Conservation (phyloP, 805 yeast species). For the Cyberlindnera xishuangbannaensis region DNA sequence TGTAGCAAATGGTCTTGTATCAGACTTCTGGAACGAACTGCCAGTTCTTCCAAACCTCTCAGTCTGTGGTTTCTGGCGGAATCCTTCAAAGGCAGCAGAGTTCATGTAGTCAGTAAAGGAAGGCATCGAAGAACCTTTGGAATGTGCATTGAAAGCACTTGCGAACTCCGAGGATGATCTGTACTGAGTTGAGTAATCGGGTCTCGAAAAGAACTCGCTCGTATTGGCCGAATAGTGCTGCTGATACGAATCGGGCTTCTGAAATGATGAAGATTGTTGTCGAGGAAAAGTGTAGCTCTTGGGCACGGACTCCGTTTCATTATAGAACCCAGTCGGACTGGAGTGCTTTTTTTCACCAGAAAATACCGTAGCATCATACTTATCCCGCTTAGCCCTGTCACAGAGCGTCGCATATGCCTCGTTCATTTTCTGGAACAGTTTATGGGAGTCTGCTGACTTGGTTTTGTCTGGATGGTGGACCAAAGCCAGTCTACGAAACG, state of each 20-base stretch:
- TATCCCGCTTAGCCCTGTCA: conserved; percentile 22
- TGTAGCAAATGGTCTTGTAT: not conserved
- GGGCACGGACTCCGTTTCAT: not conserved
- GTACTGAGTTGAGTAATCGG: too few relatives aligned
- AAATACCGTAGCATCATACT: too few relatives aligned
- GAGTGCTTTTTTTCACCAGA: not conserved
- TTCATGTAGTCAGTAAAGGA: not conserved
- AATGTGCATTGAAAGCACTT: too few relatives aligned
- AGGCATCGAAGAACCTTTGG: too few relatives aligned
- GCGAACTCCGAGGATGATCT: too few relatives aligned
- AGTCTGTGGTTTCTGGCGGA: not conserved
- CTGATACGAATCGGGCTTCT: too few relatives aligned
- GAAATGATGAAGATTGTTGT: too few relatives aligned
- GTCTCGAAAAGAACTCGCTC: too few relatives aligned
- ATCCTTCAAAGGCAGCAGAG: not conserved
- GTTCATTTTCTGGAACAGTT: conserved; percentile 27
- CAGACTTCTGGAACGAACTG: not conserved
- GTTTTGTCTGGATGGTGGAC: conserved; percentile 43
- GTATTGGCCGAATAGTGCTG: too few relatives aligned
- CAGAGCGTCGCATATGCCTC: conserved; percentile 30
- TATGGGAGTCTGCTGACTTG: conserved; percentile 16
- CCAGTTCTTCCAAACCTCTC: too few relatives aligned
- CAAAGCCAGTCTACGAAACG: conserved; percentile 36
- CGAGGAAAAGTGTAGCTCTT: not conserved
- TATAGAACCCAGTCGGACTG: not conserved